A percentile compares a stretch with the other conserved stretches of the same genome.
Evolutionary conservation across 2,329 filamentous ascomycete genomes (phyloP).

Genomic region (Xylariaceae sp.): DNA sequence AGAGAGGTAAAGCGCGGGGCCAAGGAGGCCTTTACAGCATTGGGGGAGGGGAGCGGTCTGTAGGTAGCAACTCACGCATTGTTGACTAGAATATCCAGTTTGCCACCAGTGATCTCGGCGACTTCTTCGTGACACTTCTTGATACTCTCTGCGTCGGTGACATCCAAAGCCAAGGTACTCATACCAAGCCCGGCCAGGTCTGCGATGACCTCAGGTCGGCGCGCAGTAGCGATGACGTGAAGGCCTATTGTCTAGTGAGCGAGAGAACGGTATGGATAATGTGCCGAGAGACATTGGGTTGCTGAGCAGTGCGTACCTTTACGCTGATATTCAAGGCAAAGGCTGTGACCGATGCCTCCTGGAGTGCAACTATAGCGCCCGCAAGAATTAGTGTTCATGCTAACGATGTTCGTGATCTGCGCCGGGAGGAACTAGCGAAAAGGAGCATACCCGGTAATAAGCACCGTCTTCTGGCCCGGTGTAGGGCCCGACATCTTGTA

Average conservation of each 20-base stretch:
- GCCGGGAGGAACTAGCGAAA: not conserved
- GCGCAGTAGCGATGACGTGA: conserved; percentile 53
- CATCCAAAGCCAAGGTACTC: conserved; percentile 47
- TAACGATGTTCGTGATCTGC: no score
- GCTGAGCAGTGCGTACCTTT: conserved; percentile 35
- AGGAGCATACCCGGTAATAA: conserved; percentile 21
- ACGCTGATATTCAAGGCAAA: conserved; percentile 48
- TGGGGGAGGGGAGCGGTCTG: not conserved
- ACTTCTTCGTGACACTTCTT: conserved; percentile 43
- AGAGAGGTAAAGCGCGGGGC: no score
- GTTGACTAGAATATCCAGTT: conserved; percentile 54
- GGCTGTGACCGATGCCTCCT: conserved; percentile 51
- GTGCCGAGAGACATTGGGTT: not conserved
- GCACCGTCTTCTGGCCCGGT: conserved; percentile 22
- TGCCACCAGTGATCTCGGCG: conserved; percentile 43
- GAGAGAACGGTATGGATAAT: no score
- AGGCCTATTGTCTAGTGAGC: conserved; percentile 33
- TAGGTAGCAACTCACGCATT: conserved; percentile 43
- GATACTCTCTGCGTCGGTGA: conserved; percentile 48
- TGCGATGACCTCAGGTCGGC: conserved; percentile 43
- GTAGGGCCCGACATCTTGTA: conserved; percentile 13
- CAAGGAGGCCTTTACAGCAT: no score
- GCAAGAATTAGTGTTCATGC: no score
- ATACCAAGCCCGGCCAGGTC: conserved; percentile 44
- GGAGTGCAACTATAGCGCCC: conserved; percentile 45